Evolutionary conservation across 148 eudicot species (phyloP).

Genomic region (Amaranthus palmeri): DNA sequence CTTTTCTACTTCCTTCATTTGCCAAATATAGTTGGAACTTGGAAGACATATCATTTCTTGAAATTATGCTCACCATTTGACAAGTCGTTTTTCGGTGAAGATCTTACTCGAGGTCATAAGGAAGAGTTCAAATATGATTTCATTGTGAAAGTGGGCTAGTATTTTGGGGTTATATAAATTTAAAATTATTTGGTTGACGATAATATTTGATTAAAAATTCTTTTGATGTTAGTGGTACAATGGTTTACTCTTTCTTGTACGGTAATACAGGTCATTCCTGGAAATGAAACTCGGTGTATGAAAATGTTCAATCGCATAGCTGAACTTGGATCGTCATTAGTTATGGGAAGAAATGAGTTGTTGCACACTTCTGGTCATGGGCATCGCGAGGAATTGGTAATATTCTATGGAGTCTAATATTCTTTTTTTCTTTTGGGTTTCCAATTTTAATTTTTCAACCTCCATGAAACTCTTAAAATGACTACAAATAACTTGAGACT

Average conservation of each 20-base stretch:
- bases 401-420: background rate
- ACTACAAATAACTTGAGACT: background rate
- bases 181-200: too few relatives aligned
- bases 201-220: too few relatives aligned
- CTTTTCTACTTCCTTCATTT: background rate
- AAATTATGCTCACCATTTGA: too few relatives aligned
- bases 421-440: background rate
- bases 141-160: too few relatives aligned
- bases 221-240: too few relatives aligned
- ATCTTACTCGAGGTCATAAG: too few relatives aligned
- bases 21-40: too few relatives aligned
- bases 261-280: slow-evolving; percentile 76
- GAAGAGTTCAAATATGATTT: too few relatives aligned
- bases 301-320: slow-evolving; percentile 94
- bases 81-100: too few relatives aligned
- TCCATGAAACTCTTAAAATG: background rate
- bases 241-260: background rate
- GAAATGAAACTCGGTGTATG: slow-evolving; percentile 88
- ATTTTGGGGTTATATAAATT: too few relatives aligned
- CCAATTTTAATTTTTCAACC: background rate
- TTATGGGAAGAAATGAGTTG: slow-evolving; percentile 83
- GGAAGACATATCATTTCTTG: too few relatives aligned
- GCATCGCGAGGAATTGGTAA: slow-evolving; percentile 86
- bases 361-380: slow-evolving; percentile 97
- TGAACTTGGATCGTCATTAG: slow-evolving; percentile 84